Evolutionary conservation across 768 basidiomycete species (phyloP).

Genomic region (Rubroboletus satanas): DNA sequence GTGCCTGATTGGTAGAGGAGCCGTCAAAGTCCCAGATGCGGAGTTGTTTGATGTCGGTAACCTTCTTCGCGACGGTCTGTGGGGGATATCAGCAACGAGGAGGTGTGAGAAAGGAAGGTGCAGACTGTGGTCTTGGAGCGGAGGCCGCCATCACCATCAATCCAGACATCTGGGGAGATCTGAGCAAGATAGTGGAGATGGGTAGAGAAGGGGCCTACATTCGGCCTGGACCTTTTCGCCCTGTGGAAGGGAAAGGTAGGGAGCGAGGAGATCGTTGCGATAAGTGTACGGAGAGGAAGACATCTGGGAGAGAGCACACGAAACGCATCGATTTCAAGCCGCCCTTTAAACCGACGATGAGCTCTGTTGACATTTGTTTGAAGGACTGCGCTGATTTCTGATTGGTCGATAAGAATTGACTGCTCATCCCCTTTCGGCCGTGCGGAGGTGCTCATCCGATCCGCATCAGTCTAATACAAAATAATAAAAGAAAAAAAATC

Average conservation of each 20-base stretch:
- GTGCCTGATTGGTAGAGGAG: constrained; percentile 96
- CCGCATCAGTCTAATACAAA: background rate
- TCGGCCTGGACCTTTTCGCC: constrained; percentile 94
- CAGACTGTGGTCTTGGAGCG: constrained; percentile 94
- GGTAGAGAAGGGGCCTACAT: constrained; percentile 45
- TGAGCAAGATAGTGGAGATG: constrained; percentile 3
- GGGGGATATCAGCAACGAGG: background rate
- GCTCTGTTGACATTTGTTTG: constrained; percentile 28
- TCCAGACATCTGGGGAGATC: constrained; percentile 79
- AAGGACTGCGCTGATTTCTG: background rate
- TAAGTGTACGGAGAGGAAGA: constrained; percentile 41
- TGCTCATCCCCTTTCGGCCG: background rate
- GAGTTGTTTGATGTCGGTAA: constrained; percentile 84
- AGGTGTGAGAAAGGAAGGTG: constrained; percentile 7
- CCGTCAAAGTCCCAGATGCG: constrained; percentile 99
- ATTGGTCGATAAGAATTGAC: constrained; percentile 33
- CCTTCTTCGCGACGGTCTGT: constrained; percentile 83
- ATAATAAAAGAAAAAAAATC: background rate
- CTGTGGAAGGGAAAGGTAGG: constrained; percentile 85
- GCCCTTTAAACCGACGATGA: constrained; percentile 25
- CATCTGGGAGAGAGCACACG: constrained; percentile 11
- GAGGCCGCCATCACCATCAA: constrained; percentile 91
- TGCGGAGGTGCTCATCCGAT: background rate
- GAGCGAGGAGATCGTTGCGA: constrained; percentile 82
- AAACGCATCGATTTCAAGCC: background rate